Evolutionary conservation across 257 asterid species (phyloP), one percentile per base, ranked within the genome.

Genomic region (Jasminum sambac): DNA sequence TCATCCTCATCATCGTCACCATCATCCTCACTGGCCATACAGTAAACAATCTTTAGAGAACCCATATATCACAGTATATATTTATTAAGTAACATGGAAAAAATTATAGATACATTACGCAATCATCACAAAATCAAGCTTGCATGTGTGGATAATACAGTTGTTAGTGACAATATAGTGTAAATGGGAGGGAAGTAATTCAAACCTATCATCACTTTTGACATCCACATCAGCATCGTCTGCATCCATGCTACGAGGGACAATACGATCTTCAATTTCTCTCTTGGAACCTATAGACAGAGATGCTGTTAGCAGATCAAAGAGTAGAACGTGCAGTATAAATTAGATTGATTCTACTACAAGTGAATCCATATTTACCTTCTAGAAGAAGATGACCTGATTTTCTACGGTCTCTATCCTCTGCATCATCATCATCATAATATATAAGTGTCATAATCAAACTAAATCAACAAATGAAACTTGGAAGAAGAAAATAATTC

Each of bases 341-440:
- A 36, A 39, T 57, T 17, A 41, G 12, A 58, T 8, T 4, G 26
- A 10, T 36, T 7, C 30, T 55, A 23, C 36, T 30, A 30, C 12
- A 55, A 10, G 34, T 55, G 14, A 26, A 64, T 26, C 8, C 71
- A 74, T 30, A 4, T 30, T 30, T 30, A 88, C 99, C 99, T 83
- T 95, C 98, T 78, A 95, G 81, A 63, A 89, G 93, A 67, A 91
- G 89, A 30, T 88, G 95, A 38, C 84, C 85, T 74, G 89, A 90
- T 79, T 80, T 91, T 48, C 97, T 90, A 60, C 92, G 96, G 66
- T 88, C 96, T 82, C 95, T 88, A 55, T 89, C 99, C 79, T 91
- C 99, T 91, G 90, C 78, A 81, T 63, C 52, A 80, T 57, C 69
- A 40, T 57, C 76, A 81, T 63, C 52, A 80, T 57, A 69, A 40